Evolutionary conservation across 1,284 basidiomycete genomes (phyloP).

Genomic region (Coriolopsis trogii): DNA sequence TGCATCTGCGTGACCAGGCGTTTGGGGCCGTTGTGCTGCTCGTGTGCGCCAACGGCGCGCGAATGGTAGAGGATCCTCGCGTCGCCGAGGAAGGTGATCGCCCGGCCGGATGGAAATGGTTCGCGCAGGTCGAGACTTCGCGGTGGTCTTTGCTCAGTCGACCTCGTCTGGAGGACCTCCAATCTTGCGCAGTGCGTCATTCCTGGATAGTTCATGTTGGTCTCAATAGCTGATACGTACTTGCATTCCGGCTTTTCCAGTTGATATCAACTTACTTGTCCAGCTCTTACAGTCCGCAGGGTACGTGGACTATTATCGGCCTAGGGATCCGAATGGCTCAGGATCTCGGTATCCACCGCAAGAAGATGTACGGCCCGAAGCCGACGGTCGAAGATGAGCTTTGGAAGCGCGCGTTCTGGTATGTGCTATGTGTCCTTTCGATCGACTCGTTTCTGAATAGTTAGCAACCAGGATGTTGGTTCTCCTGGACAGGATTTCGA

Average conservation of each 20-base stretch:
- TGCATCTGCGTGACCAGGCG: conserved; percentile 59
- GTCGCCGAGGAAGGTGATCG: conserved; percentile 47
- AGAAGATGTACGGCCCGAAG: conserved; percentile 33
- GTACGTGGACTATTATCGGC: conserved; percentile 45
- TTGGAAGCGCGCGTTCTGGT: conserved; percentile 57
- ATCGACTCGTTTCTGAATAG: not conserved
- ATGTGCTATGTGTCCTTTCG: conserved; percentile 15
- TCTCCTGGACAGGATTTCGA: conserved; percentile 65
- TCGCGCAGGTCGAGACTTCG: conserved; percentile 59
- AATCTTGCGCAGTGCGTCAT: conserved; percentile 44
- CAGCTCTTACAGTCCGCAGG: conserved; percentile 30
- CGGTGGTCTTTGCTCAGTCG: conserved; percentile 59
- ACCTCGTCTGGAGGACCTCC: conserved; percentile 69
- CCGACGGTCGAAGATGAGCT: conserved; percentile 44
- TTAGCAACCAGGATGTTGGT: conserved; percentile 53
- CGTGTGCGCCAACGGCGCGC: conserved; percentile 74
- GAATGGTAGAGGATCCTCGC: conserved; percentile 67
- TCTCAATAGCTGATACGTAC: not conserved
- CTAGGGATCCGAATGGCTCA: conserved; percentile 47
- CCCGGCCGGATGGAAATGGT: conserved; percentile 76
- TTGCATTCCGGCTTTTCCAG: conserved; percentile 1
- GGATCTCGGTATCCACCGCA: conserved; percentile 47
- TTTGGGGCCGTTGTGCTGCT: conserved; percentile 74
- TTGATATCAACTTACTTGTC: conserved; percentile 36
- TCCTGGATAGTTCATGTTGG: not conserved